A percentile compares a stretch with the other conserved stretches of the same genome.
Evolutionary conservation across 2,329 filamentous ascomycete species (phyloP).

Genomic region (Coniochaeta sp.): DNA sequence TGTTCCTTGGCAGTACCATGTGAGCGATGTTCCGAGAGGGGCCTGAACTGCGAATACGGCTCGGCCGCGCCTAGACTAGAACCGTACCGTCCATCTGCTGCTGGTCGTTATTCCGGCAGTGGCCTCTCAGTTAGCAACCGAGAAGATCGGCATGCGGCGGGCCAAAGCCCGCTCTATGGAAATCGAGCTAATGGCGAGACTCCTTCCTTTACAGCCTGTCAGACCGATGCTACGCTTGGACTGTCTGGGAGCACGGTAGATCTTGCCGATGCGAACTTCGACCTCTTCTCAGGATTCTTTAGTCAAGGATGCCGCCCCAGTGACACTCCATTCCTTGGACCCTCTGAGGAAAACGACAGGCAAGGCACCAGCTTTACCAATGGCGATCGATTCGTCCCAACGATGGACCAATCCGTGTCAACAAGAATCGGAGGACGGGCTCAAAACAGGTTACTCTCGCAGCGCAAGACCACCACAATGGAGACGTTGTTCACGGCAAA

Average conservation of each 20-base stretch:
- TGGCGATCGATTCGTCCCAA: background rate
- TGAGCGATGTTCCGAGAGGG: conserved; percentile 7
- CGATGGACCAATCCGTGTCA: conserved; percentile 8
- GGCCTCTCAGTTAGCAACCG: too few relatives aligned
- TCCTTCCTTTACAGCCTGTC: background rate
- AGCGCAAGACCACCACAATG: background rate
- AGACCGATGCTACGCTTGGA: background rate
- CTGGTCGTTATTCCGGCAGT: background rate
- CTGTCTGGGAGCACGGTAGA: background rate
- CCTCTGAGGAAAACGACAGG: background rate
- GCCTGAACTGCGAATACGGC: background rate
- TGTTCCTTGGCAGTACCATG: conserved; percentile 16
- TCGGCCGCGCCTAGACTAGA: background rate
- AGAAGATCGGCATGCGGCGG: background rate
- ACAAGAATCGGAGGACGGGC: background rate
- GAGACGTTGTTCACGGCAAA: conserved; percentile 12
- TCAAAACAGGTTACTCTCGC: background rate
- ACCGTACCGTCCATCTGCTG: background rate
- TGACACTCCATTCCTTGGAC: background rate
- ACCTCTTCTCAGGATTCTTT: background rate
- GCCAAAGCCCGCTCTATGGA: background rate
- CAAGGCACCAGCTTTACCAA: background rate
- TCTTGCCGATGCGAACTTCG: background rate
- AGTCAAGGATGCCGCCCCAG: background rate
- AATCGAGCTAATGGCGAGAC: background rate